These are phyloP conservation scores for Leishmania guyanensis DNA, from an alignment of 208 protist species.

Conservation along the genomic window DNA sequence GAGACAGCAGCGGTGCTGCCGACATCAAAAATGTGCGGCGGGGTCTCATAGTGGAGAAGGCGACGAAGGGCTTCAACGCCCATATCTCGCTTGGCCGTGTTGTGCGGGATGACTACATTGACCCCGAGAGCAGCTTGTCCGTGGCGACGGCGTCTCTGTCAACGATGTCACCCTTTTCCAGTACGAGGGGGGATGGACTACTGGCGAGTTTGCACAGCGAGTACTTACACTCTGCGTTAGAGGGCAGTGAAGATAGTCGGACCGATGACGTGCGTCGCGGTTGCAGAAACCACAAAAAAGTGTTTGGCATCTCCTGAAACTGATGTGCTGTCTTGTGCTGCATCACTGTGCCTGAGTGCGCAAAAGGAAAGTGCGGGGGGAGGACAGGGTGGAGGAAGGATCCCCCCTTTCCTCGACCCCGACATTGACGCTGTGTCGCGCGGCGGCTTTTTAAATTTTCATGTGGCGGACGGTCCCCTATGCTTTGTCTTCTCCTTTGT, in stretches of 20 bases:
- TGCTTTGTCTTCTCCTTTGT: conserved; percentile 12
- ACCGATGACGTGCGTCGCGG: conserved; percentile 5
- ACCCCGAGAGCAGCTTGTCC: not conserved
- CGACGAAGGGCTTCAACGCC: not conserved
- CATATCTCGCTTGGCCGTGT: conserved; percentile 4
- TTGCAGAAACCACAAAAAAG: not conserved
- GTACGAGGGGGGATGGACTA: conserved; percentile 9
- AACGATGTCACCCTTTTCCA: not conserved
- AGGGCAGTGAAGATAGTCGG: not conserved
- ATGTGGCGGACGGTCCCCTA: not conserved
- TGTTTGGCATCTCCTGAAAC: conserved; percentile 17
- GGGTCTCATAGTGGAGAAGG: conserved; percentile 1
- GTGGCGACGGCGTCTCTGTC: not conserved
- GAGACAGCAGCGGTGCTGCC: conserved; percentile 21
- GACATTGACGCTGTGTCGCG: not conserved
- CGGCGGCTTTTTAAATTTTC: not conserved
- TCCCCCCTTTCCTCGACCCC: not conserved
- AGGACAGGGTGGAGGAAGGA: too few species aligned
- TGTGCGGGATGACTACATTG: not conserved
- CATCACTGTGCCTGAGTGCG: not conserved
- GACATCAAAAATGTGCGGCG: conserved; percentile 22
- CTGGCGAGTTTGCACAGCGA: conserved; percentile 21
- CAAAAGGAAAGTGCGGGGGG: not conserved
- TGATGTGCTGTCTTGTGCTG: not conserved
- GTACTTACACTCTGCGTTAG: too few species aligned